These are phyloP conservation scores for Omphalotus olearius DNA, from an alignment of 1,284 basidiomycete genomes.

Conservation along the genomic window DNA sequence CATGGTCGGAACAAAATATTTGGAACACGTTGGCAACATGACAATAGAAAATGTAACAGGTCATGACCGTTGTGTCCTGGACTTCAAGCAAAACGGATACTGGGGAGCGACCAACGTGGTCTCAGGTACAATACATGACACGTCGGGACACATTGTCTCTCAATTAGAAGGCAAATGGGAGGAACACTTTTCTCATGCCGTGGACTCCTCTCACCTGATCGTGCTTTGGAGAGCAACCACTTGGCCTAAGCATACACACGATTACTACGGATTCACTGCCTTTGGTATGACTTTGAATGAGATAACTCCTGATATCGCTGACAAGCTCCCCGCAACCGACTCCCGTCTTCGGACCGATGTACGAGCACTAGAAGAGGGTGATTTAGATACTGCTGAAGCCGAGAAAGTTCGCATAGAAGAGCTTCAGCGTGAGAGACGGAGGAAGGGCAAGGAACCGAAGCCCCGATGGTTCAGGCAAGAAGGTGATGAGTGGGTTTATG, in stretches of 20 bases:
- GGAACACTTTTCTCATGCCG: slow-evolving; percentile 62
- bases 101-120: slow-evolving; percentile 79
- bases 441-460: slow-evolving; percentile 46
- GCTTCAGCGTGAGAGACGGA: slow-evolving; percentile 64
- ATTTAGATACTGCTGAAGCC: slow-evolving; percentile 71
- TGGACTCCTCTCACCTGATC: slow-evolving; percentile 66
- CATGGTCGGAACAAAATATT: slow-evolving; percentile 86
- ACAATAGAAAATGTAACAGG: slow-evolving; percentile 60
- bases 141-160: slow-evolving; percentile 49
- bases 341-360: slow-evolving; percentile 86
- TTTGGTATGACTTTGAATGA: slow-evolving; percentile 84
- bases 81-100: slow-evolving; percentile 84
- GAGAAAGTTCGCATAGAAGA: slow-evolving; percentile 78
- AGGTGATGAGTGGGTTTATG: slow-evolving; percentile 72
- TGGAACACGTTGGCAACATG: slow-evolving; percentile 79
- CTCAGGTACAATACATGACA: slow-evolving; percentile 54
- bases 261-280: slow-evolving; percentile 80
- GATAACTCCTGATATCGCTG: slow-evolving; percentile 65
- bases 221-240: slow-evolving; percentile 73
- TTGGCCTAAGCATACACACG: slow-evolving; percentile 69
- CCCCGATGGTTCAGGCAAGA: slow-evolving; percentile 73
- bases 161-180: slow-evolving; percentile 84
- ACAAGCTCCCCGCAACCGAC: slow-evolving; percentile 77
- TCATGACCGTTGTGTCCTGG: slow-evolving; percentile 58
- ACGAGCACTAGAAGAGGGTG: slow-evolving; percentile 79